These are phyloP conservation scores for Westerdykella sp. DNA, from an alignment of 2,329 filamentous ascomycete species.

Conservation along the genomic window DNA sequence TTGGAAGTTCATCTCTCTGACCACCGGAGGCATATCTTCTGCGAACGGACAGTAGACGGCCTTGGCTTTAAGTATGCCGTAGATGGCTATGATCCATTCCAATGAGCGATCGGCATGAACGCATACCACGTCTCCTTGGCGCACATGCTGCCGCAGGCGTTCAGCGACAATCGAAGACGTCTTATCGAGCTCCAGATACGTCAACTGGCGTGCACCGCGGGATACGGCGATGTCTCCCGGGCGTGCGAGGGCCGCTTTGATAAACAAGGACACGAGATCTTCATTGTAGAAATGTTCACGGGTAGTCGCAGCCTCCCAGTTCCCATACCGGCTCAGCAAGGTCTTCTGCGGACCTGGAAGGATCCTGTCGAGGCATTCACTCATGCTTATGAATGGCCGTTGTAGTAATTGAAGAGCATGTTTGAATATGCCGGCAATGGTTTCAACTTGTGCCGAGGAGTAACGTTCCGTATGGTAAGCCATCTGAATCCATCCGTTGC, in stretches of 20 bases:
- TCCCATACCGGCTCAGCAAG: conserved; percentile 4
- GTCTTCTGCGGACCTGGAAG: neutral
- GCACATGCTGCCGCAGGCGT: conserved; percentile 1
- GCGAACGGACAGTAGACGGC: conserved; percentile 31
- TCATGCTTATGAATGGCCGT: neutral
- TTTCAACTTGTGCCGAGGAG: neutral
- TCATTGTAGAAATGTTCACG: conserved; percentile 2
- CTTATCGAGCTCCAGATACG: conserved; percentile 5
- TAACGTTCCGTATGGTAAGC: conserved; percentile 3
- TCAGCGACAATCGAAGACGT: neutral
- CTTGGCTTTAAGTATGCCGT: conserved; percentile 29
- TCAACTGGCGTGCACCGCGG: neutral
- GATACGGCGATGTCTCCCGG: conserved; percentile 2
- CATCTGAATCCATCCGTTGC: conserved; percentile 3
- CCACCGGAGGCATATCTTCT: conserved; percentile 11
- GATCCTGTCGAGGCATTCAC: neutral
- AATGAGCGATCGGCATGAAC: conserved; percentile 31
- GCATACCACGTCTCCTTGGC: conserved; percentile 25
- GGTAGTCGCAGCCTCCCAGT: conserved; percentile 8
- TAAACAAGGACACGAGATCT: conserved; percentile 13
- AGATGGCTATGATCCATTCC: conserved; percentile 35
- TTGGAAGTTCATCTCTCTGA: conserved; percentile 17
- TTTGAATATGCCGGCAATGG: neutral
- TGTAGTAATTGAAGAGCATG: neutral
- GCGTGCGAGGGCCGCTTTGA: neutral